Conservation (phyloP, 176 grass and related monocot genomes). For the Neostapfia colusana region DNA sequence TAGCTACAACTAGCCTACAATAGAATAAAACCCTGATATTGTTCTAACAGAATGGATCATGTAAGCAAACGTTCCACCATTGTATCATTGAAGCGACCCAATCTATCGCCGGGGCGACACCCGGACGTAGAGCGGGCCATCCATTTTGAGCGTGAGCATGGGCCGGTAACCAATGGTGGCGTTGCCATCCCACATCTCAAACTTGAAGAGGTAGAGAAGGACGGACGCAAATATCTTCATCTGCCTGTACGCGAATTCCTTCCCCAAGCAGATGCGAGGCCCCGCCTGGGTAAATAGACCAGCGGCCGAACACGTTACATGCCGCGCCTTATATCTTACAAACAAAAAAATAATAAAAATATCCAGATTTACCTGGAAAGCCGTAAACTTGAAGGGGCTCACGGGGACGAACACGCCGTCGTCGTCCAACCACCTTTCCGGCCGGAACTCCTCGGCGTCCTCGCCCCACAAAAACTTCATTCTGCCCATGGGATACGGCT, state of each 20-base stretch:
- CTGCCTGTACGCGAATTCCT: slow-evolving; percentile 87
- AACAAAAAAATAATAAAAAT: not conserved
- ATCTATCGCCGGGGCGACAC: slow-evolving; percentile 32
- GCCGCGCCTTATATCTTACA: not conserved
- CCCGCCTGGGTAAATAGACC: slow-evolving; percentile 44
- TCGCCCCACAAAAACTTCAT: slow-evolving; percentile 81
- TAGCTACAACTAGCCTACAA: too few species aligned
- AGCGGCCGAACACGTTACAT: slow-evolving; percentile 2
- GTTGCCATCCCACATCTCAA: slow-evolving; percentile 52
- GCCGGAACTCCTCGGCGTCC: slow-evolving; percentile 70
- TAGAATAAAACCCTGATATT: too few species aligned
- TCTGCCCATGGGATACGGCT: slow-evolving; percentile 80
- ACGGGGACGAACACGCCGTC: slow-evolving; percentile 54
- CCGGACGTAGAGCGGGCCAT: slow-evolving; percentile 49
- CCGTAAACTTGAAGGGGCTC: slow-evolving; percentile 74
- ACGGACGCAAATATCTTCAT: slow-evolving; percentile 71
- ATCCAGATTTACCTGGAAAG: slow-evolving; percentile 59
- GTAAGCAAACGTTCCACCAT: too few species aligned
- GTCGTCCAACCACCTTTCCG: slow-evolving; percentile 74
- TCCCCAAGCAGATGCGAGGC: slow-evolving; percentile 77
- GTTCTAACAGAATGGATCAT: too few species aligned
- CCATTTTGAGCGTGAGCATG: slow-evolving; percentile 63
- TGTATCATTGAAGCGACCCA: too few species aligned
- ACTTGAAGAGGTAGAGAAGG: slow-evolving; percentile 59
- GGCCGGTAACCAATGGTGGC: slow-evolving; percentile 37